Conservation (phyloP, 495 filamentous ascomycete genomes). For the Aspergillus steynii region DNA sequence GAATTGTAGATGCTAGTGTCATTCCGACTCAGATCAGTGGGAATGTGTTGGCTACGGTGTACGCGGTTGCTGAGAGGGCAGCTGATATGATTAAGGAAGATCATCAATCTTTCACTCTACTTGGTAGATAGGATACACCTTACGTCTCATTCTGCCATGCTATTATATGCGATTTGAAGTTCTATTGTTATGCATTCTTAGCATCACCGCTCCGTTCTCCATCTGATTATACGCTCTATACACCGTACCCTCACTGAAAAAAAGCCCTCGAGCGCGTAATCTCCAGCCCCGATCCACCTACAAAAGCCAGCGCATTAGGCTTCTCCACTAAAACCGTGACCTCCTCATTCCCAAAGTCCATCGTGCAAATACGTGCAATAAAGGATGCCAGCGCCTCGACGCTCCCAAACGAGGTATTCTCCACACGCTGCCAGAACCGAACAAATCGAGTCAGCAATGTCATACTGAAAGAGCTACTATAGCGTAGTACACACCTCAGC, state of each 20-base stretch:
- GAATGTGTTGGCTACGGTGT: slow-evolving; percentile 54
- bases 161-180: too few relatives aligned
- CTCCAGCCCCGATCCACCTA: slow-evolving; percentile 42
- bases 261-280: slow-evolving; percentile 39
- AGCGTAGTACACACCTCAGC: slow-evolving; percentile 19
- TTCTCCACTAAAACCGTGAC: slow-evolving; percentile 46
- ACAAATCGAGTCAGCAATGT: too few relatives aligned
- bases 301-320: slow-evolving; percentile 46
- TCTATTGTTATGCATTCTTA: too few relatives aligned
- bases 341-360: slow-evolving; percentile 35
- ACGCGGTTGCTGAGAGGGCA: slow-evolving; percentile 53
- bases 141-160: background rate
- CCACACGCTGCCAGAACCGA: slow-evolving; percentile 30
- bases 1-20: slow-evolving; percentile 56
- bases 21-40: slow-evolving; percentile 51
- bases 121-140: background rate
- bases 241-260: slow-evolving; percentile 12
- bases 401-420: slow-evolving; percentile 41
- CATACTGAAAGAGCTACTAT: too few relatives aligned
- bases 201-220: too few relatives aligned
- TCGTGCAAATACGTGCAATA: slow-evolving; percentile 37
- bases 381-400: slow-evolving; percentile 45
- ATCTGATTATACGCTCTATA: too few relatives aligned
- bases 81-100: slow-evolving; percentile 43
- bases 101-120: background rate